Evolutionary conservation across 2,329 filamentous ascomycete genomes (phyloP).

Genomic region (Pyricularia sp.): DNA sequence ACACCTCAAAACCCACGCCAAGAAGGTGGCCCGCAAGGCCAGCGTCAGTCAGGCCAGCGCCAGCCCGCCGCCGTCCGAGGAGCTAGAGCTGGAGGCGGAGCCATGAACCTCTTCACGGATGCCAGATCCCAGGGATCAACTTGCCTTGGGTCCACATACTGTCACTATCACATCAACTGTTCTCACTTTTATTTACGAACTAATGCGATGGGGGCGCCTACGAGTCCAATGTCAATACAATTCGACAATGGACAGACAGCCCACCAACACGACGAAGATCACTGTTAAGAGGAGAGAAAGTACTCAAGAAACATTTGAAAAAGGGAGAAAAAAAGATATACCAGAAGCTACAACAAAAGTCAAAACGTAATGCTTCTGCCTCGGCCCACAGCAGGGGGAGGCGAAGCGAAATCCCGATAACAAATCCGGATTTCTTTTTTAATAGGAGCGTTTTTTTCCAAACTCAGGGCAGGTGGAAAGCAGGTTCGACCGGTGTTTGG

Average conservation of each 20-base stretch:
- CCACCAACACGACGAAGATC: background rate
- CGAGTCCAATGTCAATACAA: background rate
- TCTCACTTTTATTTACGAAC: background rate
- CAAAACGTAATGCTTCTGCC: background rate
- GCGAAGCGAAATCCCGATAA: background rate
- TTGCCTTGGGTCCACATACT: background rate
- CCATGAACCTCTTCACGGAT: background rate
- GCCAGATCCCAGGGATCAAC: background rate
- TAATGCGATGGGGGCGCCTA: background rate
- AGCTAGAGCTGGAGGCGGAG: background rate
- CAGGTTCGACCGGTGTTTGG: background rate
- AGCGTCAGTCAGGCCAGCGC: too few relatives aligned
- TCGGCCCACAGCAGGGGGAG: background rate
- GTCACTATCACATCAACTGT: background rate
- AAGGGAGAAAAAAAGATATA: background rate
- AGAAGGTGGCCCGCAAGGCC: background rate
- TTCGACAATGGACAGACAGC: background rate
- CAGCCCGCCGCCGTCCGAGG: background rate
- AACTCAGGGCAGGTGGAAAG: background rate
- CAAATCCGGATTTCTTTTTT: background rate
- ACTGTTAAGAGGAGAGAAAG: background rate
- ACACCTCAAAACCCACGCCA: constrained; percentile 31
- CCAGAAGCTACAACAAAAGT: background rate
- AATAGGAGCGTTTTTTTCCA: background rate
- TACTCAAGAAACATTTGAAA: too few relatives aligned